Base-by-base conservation (phyloP, 208 protist genomes). In the Porcisia hertigi region DNA sequence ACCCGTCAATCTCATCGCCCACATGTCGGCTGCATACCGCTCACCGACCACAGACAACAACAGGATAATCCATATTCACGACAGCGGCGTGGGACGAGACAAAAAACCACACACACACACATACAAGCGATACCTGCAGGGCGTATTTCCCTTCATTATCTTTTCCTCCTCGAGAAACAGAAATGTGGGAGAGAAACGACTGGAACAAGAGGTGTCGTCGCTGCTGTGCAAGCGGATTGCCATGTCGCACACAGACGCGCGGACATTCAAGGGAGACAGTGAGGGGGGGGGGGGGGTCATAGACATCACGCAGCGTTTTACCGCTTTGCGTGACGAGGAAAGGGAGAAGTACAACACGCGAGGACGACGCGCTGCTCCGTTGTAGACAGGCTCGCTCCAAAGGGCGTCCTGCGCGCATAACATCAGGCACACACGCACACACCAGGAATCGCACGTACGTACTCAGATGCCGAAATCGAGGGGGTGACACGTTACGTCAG, bases 321-420 rank as follows among this genome's bases (percentile, higher is more conserved):
- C n/a, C n/a, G n/a, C n/a, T n/a, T n/a, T n/a, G n/a, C n/a, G n/a
- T n/a, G n/a, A n/a, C n/a, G n/a, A n/a, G n/a, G 52, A 16, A 16
- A 16, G 16, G 52, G 12, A 16, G 52, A 20, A 16, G 12, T 20
- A 20, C 16, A 16, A 47, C 62, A 14, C 25, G 39, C 41, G 45
- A 41, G 64, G 0, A 14, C 8, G 25, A 25, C 57, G 7, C 57
- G 3, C 57, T 39, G n/a, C n/a, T n/a, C n/a, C n/a, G n/a, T n/a
- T n/a, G n/a, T n/a, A n/a, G n/a, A n/a, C n/a, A n/a, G n/a, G n/a
- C n/a, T n/a, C n/a, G n/a, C n/a, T n/a, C n/a, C n/a, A n/a, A n/a
- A n/a, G n/a, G n/a, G n/a, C n/a, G n/a, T 72, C 69, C 58, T 72
- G 60, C 16, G 60, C 16, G 43, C 41, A 55, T 36, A 57, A 49